These are phyloP conservation scores for Nemania sp. DNA, from an alignment of 2,329 filamentous ascomycete species.

Conservation along the genomic window DNA sequence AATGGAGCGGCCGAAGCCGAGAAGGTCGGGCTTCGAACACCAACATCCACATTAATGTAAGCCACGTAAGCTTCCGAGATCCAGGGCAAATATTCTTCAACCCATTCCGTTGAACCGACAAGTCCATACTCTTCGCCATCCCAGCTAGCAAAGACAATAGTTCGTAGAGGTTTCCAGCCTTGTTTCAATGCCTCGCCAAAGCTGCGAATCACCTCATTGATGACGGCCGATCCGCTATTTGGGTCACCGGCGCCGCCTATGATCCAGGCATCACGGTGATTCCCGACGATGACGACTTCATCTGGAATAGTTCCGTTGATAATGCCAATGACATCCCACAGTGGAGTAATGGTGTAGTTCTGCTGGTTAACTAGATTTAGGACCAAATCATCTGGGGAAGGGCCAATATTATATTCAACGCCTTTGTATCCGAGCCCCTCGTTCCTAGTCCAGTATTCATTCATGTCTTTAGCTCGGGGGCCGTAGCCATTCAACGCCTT, in stretches of 20 bases:
- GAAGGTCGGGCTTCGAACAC: conserved; percentile 74
- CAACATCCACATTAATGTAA: conserved; percentile 88
- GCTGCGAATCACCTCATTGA: conserved; percentile 81
- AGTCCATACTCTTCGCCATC: conserved; percentile 88
- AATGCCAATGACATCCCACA: conserved; percentile 93
- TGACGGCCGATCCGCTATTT: conserved; percentile 81
- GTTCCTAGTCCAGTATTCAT: conserved; percentile 75
- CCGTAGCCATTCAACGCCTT: conserved; percentile 91
- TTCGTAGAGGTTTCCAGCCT: conserved; percentile 88
- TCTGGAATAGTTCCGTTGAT: conserved; percentile 89
- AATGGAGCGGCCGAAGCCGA: conserved; percentile 76
- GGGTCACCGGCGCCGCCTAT: conserved; percentile 85
- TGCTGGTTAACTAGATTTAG: conserved; percentile 83
- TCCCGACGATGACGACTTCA: conserved; percentile 91
- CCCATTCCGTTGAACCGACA: conserved; percentile 90
- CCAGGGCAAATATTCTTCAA: conserved; percentile 90
- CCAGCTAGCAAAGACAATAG: conserved; percentile 89
- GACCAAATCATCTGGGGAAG: conserved; percentile 77
- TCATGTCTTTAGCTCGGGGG: conserved; percentile 79
- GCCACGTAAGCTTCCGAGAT: conserved; percentile 78
- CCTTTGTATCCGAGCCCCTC: conserved; percentile 82
- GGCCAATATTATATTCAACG: conserved; percentile 86
- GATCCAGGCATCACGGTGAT: conserved; percentile 91
- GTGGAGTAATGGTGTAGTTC: conserved; percentile 81
- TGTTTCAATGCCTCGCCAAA: conserved; percentile 76